Percentiles rank a stretch among this genome's conserved stretches.
Evolutionary conservation across 1,284 basidiomycete species (phyloP).

Genomic region (Cystobasidium pallidum): DNA sequence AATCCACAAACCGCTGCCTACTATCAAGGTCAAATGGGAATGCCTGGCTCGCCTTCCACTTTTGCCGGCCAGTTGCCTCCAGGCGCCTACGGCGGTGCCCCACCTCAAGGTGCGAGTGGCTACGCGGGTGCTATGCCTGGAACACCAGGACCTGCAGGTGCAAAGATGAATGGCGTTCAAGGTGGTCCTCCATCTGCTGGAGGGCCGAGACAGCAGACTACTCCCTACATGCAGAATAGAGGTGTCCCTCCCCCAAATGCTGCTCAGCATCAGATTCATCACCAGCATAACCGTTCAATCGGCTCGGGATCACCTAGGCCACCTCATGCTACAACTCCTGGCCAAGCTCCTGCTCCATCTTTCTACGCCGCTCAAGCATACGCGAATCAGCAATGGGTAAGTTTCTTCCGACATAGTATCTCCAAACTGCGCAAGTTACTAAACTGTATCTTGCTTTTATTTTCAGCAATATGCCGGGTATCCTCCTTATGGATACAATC

Average conservation of each 20-base stretch:
- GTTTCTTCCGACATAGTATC: no score
- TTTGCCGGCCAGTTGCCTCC: slow-evolving; percentile 18
- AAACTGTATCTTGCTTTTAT: not conserved
- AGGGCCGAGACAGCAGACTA: slow-evolving; percentile 24
- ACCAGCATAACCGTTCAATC: slow-evolving; percentile 23
- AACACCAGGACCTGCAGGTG: slow-evolving; percentile 12
- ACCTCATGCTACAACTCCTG: slow-evolving; percentile 16
- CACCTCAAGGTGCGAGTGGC: not conserved
- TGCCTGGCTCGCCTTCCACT: slow-evolving; percentile 23
- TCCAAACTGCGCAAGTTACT: no score
- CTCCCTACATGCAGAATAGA: slow-evolving; percentile 31
- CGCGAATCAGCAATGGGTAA: slow-evolving; percentile 28
- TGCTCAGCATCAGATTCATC: slow-evolving; percentile 38
- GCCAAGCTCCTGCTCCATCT: slow-evolving; percentile 16
- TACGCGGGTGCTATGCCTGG: slow-evolving; percentile 4
- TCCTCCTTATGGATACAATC: slow-evolving; percentile 16
- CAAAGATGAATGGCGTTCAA: slow-evolving; percentile 31
- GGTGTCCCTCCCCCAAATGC: slow-evolving; percentile 12
- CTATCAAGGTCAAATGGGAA: slow-evolving; percentile 27
- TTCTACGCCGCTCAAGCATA: slow-evolving; percentile 14
- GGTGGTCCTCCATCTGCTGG: slow-evolving; percentile 15
- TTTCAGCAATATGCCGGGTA: slow-evolving; percentile 2
- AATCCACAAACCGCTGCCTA: slow-evolving; percentile 11
- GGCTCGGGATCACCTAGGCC: slow-evolving; percentile 30
- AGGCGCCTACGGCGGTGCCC: slow-evolving; percentile 10